Evolutionary conservation across 345 rosid species (phyloP).

Genomic region (Salix arbutifolia): DNA sequence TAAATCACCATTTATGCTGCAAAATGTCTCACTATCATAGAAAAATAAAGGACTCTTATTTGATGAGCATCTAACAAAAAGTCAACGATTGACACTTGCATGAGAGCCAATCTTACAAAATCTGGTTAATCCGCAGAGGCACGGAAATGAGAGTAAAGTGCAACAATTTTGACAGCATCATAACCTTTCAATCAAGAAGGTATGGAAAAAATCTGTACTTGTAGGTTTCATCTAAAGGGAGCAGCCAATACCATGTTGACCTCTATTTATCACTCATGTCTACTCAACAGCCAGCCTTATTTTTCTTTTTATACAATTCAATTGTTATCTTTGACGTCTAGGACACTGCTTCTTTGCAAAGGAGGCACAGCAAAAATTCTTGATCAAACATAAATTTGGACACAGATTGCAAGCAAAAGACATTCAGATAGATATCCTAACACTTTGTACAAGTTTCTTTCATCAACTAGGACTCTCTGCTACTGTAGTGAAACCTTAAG

Average conservation of each 20-base stretch:
- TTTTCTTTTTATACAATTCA: not conserved
- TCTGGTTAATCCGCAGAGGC: not conserved
- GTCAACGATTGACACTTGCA: not conserved
- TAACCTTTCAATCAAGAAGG: not conserved
- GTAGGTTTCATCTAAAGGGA: not conserved
- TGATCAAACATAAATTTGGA: not conserved
- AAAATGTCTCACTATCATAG: not conserved
- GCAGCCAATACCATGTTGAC: not conserved
- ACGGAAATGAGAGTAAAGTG: not conserved
- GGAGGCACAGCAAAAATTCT: not conserved
- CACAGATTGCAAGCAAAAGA: not conserved
- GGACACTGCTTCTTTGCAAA: not conserved
- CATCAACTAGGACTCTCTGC: not conserved
- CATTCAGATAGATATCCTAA: not conserved
- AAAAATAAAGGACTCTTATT: not conserved
- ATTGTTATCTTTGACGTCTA: not conserved
- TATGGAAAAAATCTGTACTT: not conserved
- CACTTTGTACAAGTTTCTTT: not conserved
- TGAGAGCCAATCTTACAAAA: not conserved
- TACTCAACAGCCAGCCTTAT: not conserved
- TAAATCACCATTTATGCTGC: not conserved
- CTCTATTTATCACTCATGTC: not conserved
- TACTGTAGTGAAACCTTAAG: too few relatives aligned
- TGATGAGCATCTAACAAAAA: not conserved
- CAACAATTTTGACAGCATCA: not conserved